Evolutionary conservation across 768 basidiomycete genomes (phyloP).

Genomic region (Pleurotus tuber-regium): DNA sequence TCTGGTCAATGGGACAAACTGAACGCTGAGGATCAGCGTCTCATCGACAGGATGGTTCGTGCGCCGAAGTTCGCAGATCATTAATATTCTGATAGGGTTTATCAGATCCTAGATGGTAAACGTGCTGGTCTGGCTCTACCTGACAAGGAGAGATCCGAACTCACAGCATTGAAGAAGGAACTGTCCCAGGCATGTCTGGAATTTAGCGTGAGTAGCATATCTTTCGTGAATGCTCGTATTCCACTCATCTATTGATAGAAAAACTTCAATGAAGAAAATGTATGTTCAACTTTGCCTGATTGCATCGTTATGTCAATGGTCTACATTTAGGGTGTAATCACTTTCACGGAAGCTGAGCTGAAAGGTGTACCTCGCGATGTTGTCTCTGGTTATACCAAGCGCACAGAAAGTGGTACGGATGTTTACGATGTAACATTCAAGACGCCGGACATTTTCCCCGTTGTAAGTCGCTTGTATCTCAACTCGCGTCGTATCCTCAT

Average conservation of each 20-base stretch:
- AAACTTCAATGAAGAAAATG: constrained; percentile 90
- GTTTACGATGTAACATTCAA: constrained; percentile 31
- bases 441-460: constrained; percentile 15
- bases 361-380: constrained; percentile 81
- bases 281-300: constrained; percentile 22
- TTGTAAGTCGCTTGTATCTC: constrained; percentile 2
- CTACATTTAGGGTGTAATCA: constrained; percentile 48
- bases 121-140: constrained; percentile 76
- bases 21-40: constrained; percentile 62
- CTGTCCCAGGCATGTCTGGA: constrained; percentile 74
- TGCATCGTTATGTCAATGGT: neutral
- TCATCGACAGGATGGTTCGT: constrained; percentile 75
- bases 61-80: too few relatives aligned
- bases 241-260: constrained; percentile 41
- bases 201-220: constrained; percentile 56
- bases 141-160: constrained; percentile 52
- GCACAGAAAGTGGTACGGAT: constrained; percentile 57
- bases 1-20: constrained; percentile 63
- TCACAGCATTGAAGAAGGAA: constrained; percentile 70
- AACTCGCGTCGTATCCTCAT: neutral
- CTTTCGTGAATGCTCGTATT: neutral
- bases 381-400: constrained; percentile 71
- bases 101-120: constrained; percentile 68
- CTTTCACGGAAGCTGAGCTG: constrained; percentile 71
- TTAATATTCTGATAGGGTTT: too few relatives aligned